Conservation (phyloP, 1,284 basidiomycete genomes). For the Ceratobasidium sp. region DNA sequence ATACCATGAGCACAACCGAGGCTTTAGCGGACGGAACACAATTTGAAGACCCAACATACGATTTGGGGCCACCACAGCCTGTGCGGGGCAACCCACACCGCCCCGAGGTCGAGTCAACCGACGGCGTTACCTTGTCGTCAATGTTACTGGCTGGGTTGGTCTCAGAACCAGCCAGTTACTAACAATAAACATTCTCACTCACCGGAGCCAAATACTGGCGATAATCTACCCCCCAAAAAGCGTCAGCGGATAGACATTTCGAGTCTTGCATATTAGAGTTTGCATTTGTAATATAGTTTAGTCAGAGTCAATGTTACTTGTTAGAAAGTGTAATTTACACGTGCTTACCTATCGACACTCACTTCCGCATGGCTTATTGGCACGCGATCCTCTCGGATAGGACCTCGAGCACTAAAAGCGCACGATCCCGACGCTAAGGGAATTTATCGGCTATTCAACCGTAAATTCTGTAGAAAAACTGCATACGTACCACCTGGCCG, state of each 20-base stretch:
- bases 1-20: too few species aligned
- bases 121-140: not conserved
- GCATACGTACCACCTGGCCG: too few species aligned
- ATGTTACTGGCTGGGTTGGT: not conserved
- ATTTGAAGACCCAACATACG: not conserved
- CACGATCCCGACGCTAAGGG: too few species aligned
- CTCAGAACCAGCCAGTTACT: not conserved
- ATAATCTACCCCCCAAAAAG: not conserved
- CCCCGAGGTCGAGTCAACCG: not conserved
- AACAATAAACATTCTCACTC: not conserved
- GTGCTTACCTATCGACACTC: too few species aligned
- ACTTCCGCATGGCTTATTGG: too few species aligned
- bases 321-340: too few species aligned
- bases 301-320: too few species aligned
- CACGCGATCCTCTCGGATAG: too few species aligned
- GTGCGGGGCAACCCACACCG: not conserved
- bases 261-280: not conserved
- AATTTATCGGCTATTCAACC: too few species aligned
- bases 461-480: too few species aligned
- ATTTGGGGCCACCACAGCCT: not conserved
- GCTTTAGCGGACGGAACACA: not conserved
- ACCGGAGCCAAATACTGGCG: not conserved
- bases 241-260: constrained; percentile 1
- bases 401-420: too few species aligned
- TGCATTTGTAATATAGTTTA: not conserved